Base-by-base conservation (phyloP, 148 eudicot species). In the Rhododendron mucronatum region DNA sequence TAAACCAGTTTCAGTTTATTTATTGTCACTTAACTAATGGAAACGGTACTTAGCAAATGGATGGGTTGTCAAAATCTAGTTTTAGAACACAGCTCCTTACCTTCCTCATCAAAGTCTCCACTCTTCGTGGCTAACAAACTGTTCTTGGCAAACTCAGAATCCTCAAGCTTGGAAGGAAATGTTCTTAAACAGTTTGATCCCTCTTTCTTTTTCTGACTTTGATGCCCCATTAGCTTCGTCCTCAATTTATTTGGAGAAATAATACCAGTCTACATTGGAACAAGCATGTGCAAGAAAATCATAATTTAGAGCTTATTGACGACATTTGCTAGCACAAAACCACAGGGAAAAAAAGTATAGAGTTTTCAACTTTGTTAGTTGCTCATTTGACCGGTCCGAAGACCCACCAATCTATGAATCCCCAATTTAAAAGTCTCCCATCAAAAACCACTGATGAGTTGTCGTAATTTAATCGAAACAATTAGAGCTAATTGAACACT, bases 191-290 rank as follows among this genome's bases (percentile, higher is more conserved):
- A 96, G 84, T 90, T 92, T 87, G 97, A 95, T 84, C 94, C 96
- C 35, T 93, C 96, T 74, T 92, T 94, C 83, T 90, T 96, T 89
- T 89, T 96, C 85, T 88, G 93, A 51, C 90, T 85, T 44, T 90
- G 89, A 87, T 92, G 82, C 39, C 98, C 97, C 86, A 93, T 93
- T 53, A 96, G 90, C 91, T 94, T 96, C 92, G 94, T 92, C 89
- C 99, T 93, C 89, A 96, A 86, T 88, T 96, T 96, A 91, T 95
- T 95, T 28, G 99, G 99, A 75, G 99, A 96, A 82, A 96, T 91
- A 4, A 95, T 87, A 23, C 94, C 95, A 88, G 84, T 88, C 97
- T 94, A 85, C 90, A 90, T 39, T 35, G 80, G 65, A 80, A 53
- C 37, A 74, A 86, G 11, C 35, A 69, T 74, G 59, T 26, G 30